Base-by-base conservation (phyloP, 2,329 filamentous ascomycete genomes). In the Alternaria longipes region DNA sequence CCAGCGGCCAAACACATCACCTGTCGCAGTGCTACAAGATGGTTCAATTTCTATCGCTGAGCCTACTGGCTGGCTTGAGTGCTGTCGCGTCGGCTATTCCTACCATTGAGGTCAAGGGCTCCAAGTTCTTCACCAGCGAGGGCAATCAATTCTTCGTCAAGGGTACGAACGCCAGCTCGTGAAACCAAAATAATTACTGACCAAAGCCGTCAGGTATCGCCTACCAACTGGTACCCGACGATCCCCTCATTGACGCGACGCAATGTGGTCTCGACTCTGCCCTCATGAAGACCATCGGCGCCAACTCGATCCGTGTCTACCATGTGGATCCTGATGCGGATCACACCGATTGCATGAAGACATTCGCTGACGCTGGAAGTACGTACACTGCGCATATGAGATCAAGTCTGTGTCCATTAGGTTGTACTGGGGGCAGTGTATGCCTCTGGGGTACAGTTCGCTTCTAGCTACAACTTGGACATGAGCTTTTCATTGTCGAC, bases 261-360 rank as follows among this genome's bases (percentile, higher is more conserved):
- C 93, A 97, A 82, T 96, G 92, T 82, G 79, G 85, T 70, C 87
- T 88, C 68, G 93, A 97, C 81, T 89, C 90, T 42, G 77, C 82
- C 16, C 84, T 94, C 73, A 96, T 97, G 91, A 86, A 91, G 77
- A 87, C 89, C 18, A 83, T 97, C 55, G 92, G 92, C 64, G 87
- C 91, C 75, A 97, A 97, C 77, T 85, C 90, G 30, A 93, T 97
- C 72, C 91, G 93, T 59, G 91, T 95, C 60, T 97, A 97, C 79
- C 92, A 97, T 74, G 92, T 97, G 63, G 90, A 96, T 71, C 82
- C 91, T 2, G 77, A 80, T 3, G 87, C 81, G 32, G 83, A 94
- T 75, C 94, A 97, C 78, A 84, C 86, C 59, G 89, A 85, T 20
- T 97, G 93, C 81, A 96, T 97, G 92, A 84, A 84, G 55, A 89